Conservation (phyloP, 2,329 filamentous ascomycete species). For the Coleophoma eucalyptorum region DNA sequence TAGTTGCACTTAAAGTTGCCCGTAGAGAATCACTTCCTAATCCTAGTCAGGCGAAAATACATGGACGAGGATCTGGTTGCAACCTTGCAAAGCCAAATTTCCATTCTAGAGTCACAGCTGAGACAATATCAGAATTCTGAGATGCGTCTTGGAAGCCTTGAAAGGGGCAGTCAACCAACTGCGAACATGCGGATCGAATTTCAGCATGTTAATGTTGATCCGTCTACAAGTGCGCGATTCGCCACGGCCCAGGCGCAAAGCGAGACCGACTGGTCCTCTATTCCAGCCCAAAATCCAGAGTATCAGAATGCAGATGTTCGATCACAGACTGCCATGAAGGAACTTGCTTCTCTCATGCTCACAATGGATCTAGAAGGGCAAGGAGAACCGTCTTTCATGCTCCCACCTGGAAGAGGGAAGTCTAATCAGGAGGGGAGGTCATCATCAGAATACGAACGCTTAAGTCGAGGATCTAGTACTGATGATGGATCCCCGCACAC, state of each 20-base stretch:
- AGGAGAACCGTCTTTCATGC: conserved; percentile 9
- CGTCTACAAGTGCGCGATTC: too few relatives aligned
- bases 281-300: too few relatives aligned
- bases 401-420: conserved; percentile 2
- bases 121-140: neutral
- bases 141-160: neutral
- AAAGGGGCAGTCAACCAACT: neutral
- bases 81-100: neutral
- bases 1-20: neutral
- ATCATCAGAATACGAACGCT: too few relatives aligned
- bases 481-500: too few relatives aligned
- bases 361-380: conserved; percentile 5
- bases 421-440: neutral
- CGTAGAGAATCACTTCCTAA: too few relatives aligned
- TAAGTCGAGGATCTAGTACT: too few relatives aligned
- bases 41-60: neutral
- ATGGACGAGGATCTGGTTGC: neutral
- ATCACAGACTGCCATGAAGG: conserved; percentile 5
- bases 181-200: neutral
- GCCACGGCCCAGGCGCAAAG: too few relatives aligned
- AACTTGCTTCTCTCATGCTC: conserved; percentile 8
- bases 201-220: too few relatives aligned
- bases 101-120: neutral
- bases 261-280: too few relatives aligned
- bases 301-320: neutral